Base-by-base conservation (phyloP, 768 basidiomycete species). In the Phylloporus sp. region DNA sequence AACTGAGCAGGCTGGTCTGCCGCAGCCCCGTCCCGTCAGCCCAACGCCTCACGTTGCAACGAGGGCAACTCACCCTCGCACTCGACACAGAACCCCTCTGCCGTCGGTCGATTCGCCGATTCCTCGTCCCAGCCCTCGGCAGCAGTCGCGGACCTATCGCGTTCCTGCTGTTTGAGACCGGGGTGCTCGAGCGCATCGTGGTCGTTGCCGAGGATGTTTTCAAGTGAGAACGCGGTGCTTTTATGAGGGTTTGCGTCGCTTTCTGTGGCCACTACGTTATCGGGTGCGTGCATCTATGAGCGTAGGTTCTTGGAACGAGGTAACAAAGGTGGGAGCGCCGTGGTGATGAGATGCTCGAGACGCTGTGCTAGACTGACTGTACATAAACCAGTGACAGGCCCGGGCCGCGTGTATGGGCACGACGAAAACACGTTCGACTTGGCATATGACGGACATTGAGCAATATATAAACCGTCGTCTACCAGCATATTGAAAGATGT, bases 1-100 rank as follows among this genome's bases (percentile, higher is more conserved):
- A 91, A 57, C 59, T 87, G 78, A 5, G 87, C 86, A 45, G 90
- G 88, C 62, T 92, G 90, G 70, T 92, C 90, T 92, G 50, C 20
- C 46, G 4, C 8, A 15, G 20, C 26, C 36, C 38, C 20, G 13
- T 24, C 22, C 23, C 35, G 20, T 48, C 42, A 52, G 35, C 38
- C n/a, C 11, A 38, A 38, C 32, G 15, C 38, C 26, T 7, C 9
- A 24, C 33, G 23, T 18, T 18, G 29, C 41, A 23, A 7, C 10
- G 10, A 20, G 14, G 27, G 14, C 10, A 4, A 28, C 68, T 57
- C 50, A 89, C 90, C 90, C 79, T 92, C 90, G 61, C 90, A 91
- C 65, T 92, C 90, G 42, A 90, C 64, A 52, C 90, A 92, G 58
- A 73, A 84, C 0, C 86, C 88, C 42, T 86, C 81, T 10, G 69